Evolutionary conservation across 805 yeast genomes (phyloP).

Genomic region (Lachancea waltii): DNA sequence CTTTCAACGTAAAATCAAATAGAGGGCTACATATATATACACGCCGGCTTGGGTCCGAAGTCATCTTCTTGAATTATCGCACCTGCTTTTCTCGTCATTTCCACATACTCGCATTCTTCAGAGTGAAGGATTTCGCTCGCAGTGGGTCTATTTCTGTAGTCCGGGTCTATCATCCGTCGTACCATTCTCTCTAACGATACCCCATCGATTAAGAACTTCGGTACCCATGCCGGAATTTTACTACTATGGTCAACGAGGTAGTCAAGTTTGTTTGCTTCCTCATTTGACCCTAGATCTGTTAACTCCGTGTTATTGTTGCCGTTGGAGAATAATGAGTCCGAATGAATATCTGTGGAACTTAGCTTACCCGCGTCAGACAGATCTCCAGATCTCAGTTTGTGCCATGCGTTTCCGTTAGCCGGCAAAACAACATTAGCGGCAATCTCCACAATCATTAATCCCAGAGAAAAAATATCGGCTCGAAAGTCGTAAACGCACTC

Average conservation of each 20-base stretch:
- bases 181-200: slow-evolving; percentile 73
- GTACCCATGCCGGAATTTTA: slow-evolving; percentile 77
- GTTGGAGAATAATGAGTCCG: slow-evolving; percentile 28
- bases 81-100: slow-evolving; percentile 77
- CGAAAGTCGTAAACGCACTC: slow-evolving; percentile 78
- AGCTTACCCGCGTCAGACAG: slow-evolving; percentile 88
- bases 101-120: slow-evolving; percentile 72
- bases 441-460: slow-evolving; percentile 86
- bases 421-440: slow-evolving; percentile 95
- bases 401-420: slow-evolving; percentile 96
- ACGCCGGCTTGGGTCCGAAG: slow-evolving; percentile 73
- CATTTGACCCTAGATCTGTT: slow-evolving; percentile 23
- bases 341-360: slow-evolving; percentile 58
- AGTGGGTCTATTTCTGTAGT: slow-evolving; percentile 73
- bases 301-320: slow-evolving; percentile 27
- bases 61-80: slow-evolving; percentile 95
- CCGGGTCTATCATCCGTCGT: slow-evolving; percentile 83
- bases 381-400: slow-evolving; percentile 90
- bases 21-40: slow-evolving; percentile 16
- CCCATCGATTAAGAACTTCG: slow-evolving; percentile 71
- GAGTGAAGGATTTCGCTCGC: slow-evolving; percentile 63
- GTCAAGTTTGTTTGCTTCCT: slow-evolving; percentile 8
- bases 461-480: slow-evolving; percentile 93
- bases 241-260: slow-evolving; percentile 3
- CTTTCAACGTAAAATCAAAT: too few relatives aligned